Base-by-base conservation (phyloP, 306 rosid genomes). In the Citrullus colocynthis region DNA sequence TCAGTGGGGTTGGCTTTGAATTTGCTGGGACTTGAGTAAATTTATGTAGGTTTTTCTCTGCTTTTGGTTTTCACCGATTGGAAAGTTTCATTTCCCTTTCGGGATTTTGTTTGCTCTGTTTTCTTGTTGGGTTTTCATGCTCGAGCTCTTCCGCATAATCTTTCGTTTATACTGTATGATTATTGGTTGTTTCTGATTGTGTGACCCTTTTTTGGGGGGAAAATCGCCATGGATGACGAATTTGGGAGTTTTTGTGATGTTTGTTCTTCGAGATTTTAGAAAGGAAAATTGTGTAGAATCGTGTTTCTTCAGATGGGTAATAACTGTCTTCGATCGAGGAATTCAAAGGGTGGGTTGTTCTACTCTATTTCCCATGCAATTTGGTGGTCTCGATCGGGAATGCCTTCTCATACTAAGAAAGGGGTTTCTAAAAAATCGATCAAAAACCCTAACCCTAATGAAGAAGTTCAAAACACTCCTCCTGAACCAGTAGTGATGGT, bases 281-380 rank as follows among this genome's bases (percentile, higher is more conserved):
- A 65, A 81, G 62, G 17, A 59, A 34, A 15, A 34, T 44, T 3
- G 14, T 45, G 62, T 18, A 34, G 54, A 32, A 69, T 37, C 7
- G 69, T 32, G 55, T 81, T 78, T 67, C 54, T 82, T 78, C 81
- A 85, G 84, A 95, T 95, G 97, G 98, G 98, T 69, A 92, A 95
- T 85, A 88, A 81, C 75, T 90, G 98, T 51, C 85, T 92, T 61
- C 88, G 91, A 67, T 32, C 36, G 36, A 78, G 75, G 82, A 57
- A 42, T 54, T 80, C 80, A 1, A 84, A 78, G 41, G 79, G 80
- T 32, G 83, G 84, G 13, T 24, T 87, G 1, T 13, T 79, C 52
- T 32, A 81, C n/a, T 61, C 87, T 6, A 21, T 78, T 81, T 73
- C 87, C 9, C 66, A 65, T 69, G 76, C 88, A 20, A 51, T 76